Evolutionary conservation across 305 asterid species (phyloP).

Genomic region (Plantago rigida): DNA sequence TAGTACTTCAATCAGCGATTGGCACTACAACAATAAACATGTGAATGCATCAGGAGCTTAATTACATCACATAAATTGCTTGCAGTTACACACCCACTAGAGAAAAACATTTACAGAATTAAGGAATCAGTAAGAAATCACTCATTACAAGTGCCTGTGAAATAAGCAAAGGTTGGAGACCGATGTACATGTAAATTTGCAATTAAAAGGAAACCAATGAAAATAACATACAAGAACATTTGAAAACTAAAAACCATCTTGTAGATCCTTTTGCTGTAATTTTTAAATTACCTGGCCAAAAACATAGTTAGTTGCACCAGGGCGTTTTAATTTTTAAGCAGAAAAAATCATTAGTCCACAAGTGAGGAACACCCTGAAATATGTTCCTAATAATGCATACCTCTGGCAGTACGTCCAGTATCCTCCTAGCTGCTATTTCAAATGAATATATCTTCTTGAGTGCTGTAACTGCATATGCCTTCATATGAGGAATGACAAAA

Average conservation of each 20-base stretch:
- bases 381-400: conserved; percentile 33
- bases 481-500: conserved; percentile 33
- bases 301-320: background rate
- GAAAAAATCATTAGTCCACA: background rate
- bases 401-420: conserved; percentile 82
- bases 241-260: background rate
- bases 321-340: background rate
- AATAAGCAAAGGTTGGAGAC: background rate
- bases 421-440: conserved; percentile 87
- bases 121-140: conserved; percentile 11
- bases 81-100: background rate
- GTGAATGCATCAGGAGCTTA: conserved; percentile 13
- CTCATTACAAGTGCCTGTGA: background rate
- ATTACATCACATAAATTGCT: background rate
- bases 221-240: background rate
- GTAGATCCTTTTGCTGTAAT: background rate
- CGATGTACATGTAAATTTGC: background rate
- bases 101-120: conserved; percentile 4
- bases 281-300: background rate
- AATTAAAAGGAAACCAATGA: background rate
- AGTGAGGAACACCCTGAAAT: conserved; percentile 4
- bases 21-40: conserved; percentile 58
- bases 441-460: conserved; percentile 85
- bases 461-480: conserved; percentile 91
- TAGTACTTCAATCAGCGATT: conserved; percentile 73